Evolutionary conservation across 805 yeast species (phyloP).

Genomic region (Pichia paraexigua): DNA sequence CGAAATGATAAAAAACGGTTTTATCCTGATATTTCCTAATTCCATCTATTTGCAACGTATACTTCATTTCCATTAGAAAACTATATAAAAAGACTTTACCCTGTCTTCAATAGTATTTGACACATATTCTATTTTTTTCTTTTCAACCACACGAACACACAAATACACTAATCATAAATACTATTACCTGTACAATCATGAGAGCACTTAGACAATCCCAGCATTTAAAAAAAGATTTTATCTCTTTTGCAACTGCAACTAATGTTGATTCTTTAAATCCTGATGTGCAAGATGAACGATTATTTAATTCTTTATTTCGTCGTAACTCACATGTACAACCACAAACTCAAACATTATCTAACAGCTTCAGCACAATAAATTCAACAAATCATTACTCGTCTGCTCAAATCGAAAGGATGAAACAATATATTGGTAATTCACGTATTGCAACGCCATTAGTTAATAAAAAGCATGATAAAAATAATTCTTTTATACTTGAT

Average conservation of each 20-base stretch:
- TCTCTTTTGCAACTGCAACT: background rate
- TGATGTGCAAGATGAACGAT: background rate
- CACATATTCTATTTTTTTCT: no score
- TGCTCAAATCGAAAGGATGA: constrained; percentile 22
- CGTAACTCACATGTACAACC: background rate
- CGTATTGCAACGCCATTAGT: background rate
- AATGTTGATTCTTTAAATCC: background rate
- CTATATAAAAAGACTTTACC: background rate
- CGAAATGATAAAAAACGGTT: background rate
- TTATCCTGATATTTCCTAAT: background rate
- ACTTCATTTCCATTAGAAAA: background rate
- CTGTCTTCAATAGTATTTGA: background rate
- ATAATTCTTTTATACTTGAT: background rate
- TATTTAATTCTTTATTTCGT: background rate
- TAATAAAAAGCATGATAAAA: background rate
- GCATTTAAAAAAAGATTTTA: background rate
- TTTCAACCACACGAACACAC: background rate
- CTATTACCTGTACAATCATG: background rate
- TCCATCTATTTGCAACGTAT: background rate
- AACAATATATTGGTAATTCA: constrained; percentile 4
- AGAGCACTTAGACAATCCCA: constrained; percentile 1
- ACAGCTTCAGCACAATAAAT: background rate
- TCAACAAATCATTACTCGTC: background rate
- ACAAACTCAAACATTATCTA: background rate
- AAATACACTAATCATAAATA: no score